Conservation (phyloP, 140 eudicot genomes). For the Erigeron philadelphicus region DNA sequence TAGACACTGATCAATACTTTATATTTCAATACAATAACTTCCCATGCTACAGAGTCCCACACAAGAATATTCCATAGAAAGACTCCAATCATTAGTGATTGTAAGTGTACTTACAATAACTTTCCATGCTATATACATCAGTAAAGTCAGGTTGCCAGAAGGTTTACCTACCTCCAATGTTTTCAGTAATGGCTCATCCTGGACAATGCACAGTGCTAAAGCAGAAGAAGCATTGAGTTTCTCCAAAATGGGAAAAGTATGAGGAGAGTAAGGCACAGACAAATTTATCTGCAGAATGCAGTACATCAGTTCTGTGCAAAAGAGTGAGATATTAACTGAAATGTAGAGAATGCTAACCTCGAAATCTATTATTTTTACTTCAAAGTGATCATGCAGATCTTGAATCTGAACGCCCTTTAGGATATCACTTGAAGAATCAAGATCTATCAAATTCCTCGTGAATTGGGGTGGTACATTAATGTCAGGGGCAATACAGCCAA, state of each 20-base stretch:
- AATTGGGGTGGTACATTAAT: constrained; percentile 29
- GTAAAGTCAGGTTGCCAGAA: not conserved
- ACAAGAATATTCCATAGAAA: not conserved
- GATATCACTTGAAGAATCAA: constrained; percentile 31
- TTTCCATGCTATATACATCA: not conserved
- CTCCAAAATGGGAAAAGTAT: constrained; percentile 45
- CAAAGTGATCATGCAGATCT: constrained; percentile 67
- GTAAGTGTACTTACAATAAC: not conserved
- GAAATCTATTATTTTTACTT: constrained; percentile 48
- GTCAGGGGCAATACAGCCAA: constrained; percentile 38
- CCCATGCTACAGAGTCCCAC: constrained; percentile 1
- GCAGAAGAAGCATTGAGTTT: constrained; percentile 47
- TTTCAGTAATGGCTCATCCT: constrained; percentile 58
- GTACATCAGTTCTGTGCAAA: constrained; percentile 21
- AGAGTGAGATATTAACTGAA: constrained; percentile 5
- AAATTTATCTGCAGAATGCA: constrained; percentile 50
- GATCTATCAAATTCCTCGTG: constrained; percentile 25
- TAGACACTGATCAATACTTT: not conserved
- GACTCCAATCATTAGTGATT: not conserved
- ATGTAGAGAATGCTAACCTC: constrained; percentile 46
- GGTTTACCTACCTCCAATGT: constrained; percentile 56
- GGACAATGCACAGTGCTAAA: constrained; percentile 55
- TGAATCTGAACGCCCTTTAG: constrained; percentile 38
- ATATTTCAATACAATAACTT: not conserved
- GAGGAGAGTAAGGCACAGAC: constrained; percentile 36